phyloP scores from a whole-genome alignment of 352 stramenopile genomes.

The Globisporangium acanthophoron region DNA sequence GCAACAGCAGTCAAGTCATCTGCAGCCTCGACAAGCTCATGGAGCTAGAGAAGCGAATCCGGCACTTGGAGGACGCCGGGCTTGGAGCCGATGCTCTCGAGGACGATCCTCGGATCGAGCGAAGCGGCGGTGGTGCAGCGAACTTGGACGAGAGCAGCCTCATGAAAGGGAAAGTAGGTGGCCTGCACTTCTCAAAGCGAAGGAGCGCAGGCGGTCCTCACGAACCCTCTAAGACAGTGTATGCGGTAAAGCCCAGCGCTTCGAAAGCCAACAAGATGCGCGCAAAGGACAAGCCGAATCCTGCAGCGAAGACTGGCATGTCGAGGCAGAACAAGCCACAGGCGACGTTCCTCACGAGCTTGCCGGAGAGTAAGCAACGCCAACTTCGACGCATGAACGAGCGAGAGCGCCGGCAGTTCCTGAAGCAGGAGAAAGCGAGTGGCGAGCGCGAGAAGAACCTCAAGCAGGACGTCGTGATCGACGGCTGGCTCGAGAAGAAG shows the following conservation, averaged over 20 bases:
- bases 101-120: constrained; percentile 14
- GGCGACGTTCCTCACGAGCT: constrained; percentile 47
- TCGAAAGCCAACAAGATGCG: constrained; percentile 25
- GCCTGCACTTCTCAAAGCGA: constrained; percentile 54
- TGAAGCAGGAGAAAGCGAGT: constrained; percentile 53
- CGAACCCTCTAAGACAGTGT: constrained; percentile 49
- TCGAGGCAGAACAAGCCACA: constrained; percentile 13
- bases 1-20: constrained; percentile 43
- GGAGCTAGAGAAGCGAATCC: constrained; percentile 87
- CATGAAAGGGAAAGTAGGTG: constrained; percentile 16
- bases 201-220: constrained; percentile 26
- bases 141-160: constrained; percentile 19
- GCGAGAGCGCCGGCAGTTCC: constrained; percentile 43
- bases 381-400: constrained; percentile 64
- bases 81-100: constrained; percentile 40
- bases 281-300: constrained; percentile 21
- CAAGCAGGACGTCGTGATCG: constrained; percentile 72
- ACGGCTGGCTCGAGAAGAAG: constrained; percentile 70
- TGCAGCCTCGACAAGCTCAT: constrained; percentile 84
- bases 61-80: constrained; percentile 67
- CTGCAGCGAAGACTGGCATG: constrained; percentile 5
- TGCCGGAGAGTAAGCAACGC: constrained; percentile 55
- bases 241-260: constrained; percentile 36
- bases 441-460: constrained; percentile 24
- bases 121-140: constrained; percentile 14